These are phyloP conservation scores for Fusarium anguioides DNA, from an alignment of 2,329 filamentous ascomycete genomes.

Conservation along the genomic window DNA sequence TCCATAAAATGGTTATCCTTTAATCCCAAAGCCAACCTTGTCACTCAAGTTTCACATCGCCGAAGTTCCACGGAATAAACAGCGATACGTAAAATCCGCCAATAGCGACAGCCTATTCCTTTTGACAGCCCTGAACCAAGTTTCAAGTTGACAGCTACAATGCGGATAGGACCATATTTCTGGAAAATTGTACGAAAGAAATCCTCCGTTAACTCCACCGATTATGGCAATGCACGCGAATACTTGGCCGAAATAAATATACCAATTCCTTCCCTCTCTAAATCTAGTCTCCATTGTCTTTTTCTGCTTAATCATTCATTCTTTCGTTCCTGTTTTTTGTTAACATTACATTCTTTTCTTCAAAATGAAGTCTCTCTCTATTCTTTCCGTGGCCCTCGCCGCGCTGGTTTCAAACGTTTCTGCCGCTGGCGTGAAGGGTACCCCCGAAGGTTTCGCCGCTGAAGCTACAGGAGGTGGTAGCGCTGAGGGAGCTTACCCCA, in stretches of 20 bases:
- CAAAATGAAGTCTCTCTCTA: constrained; percentile 34
- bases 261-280: background rate
- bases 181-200: background rate
- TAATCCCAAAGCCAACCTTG: constrained; percentile 13
- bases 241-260: constrained; percentile 9
- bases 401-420: constrained; percentile 29
- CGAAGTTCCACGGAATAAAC: constrained; percentile 17
- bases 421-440: constrained; percentile 46
- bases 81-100: background rate
- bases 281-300: background rate
- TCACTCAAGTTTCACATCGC: constrained; percentile 4
- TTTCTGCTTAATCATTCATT: constrained; percentile 5
- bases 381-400: constrained; percentile 30
- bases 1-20: constrained; percentile 17
- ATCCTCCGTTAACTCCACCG: background rate
- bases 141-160: constrained; percentile 8
- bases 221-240: background rate
- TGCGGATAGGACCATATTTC: background rate
- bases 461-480: constrained; percentile 73
- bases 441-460: constrained; percentile 57
- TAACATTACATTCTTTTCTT: constrained; percentile 10
- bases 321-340: background rate
- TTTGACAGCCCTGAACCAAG: background rate
- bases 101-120: background rate
- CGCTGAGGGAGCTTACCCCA: constrained; percentile 66